Evolutionary conservation across 805 yeast genomes (phyloP), one percentile per base, ranked within the genome.

Genomic region (Wickerhamiella qilinensis): DNA sequence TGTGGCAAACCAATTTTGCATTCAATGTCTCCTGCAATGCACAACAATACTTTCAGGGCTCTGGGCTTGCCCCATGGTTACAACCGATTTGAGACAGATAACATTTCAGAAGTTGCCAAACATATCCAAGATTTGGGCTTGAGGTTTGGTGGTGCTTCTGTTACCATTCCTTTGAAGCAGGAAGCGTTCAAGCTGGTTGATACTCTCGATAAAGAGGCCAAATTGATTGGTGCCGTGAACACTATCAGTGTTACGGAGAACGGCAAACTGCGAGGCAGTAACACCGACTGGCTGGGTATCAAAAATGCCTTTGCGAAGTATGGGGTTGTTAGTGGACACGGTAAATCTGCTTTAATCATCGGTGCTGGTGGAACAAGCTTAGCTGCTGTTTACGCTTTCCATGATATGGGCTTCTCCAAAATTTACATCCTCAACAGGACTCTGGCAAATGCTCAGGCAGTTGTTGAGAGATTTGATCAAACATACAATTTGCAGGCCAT

Each of bases 321-420:
- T 41, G 93, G 93, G 30, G 75, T 74, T 31, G 41, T 56, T 54
- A 18, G 52, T 49, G 42, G 50, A 52, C 22, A 40, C 47, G 14
- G 48, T 45, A 25, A 33, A 11, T 61, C 68, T 41, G 96, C 95
- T 24, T 61, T 86, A 42, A 79, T 91, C 33, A 65, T 91, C 46
- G 99, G 99, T 37, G 95, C 94, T 17, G 99, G 99, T 31, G 99
- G 99, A 33, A 86, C 99, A 20, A 77, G 95, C 1, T 71, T 95
- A 52, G 95, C 98, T 31, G 97, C 96, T 0, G 73, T 82, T 14
- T 85, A 71, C 56, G 96, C 98, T 1, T 66, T 91, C 46, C 71
- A 74, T 53, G 53, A 72, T 43, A 61, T 88, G 64, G 95, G 95
- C 2, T 83, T 93, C 57, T 49, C 61, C 18, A 73, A 66, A 48